These are phyloP conservation scores for Saccharomyces hybrid DNA, from an alignment of 1,139 yeast species.

Conservation along the genomic window DNA sequence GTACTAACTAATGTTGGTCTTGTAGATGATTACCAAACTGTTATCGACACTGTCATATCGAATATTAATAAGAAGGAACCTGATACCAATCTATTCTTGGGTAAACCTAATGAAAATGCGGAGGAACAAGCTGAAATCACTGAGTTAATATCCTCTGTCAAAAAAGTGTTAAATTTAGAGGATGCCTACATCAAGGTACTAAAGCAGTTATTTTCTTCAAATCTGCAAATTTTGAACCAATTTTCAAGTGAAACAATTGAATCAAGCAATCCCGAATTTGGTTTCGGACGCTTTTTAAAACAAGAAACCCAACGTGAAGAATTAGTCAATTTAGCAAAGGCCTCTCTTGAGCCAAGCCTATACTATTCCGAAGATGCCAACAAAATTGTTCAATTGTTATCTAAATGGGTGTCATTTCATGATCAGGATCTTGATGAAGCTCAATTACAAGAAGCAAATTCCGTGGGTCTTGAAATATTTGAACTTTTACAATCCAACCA, in stretches of 20 bases:
- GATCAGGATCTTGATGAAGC: conserved; percentile 32
- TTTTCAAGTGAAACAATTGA: conserved; percentile 40
- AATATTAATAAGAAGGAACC: conserved; percentile 52
- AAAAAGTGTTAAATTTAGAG: conserved; percentile 50
- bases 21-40: conserved; percentile 42
- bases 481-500: conserved; percentile 13
- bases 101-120: conserved; percentile 32
- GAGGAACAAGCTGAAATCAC: conserved; percentile 8
- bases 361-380: conserved; percentile 42
- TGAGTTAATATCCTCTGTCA: conserved; percentile 24
- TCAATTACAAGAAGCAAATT: conserved; percentile 30
- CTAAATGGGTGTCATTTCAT: conserved; percentile 58
- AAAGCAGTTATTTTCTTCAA: conserved; percentile 52
- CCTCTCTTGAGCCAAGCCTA: conserved; percentile 43
- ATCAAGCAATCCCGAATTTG: conserved; percentile 67
- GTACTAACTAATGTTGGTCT: conserved; percentile 49
- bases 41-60: conserved; percentile 43
- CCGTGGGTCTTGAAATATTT: conserved; percentile 34
- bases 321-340: conserved; percentile 44
- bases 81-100: conserved; percentile 56
- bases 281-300: conserved; percentile 70
- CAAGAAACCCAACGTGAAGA: conserved; percentile 45
- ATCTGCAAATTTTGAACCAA: conserved; percentile 55
- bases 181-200: conserved; percentile 73
- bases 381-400: conserved; percentile 49